Percentiles rank a stretch among this genome's conserved stretches.
Conservation (phyloP, 805 yeast genomes). For the Candida coquimbonensis region DNA sequence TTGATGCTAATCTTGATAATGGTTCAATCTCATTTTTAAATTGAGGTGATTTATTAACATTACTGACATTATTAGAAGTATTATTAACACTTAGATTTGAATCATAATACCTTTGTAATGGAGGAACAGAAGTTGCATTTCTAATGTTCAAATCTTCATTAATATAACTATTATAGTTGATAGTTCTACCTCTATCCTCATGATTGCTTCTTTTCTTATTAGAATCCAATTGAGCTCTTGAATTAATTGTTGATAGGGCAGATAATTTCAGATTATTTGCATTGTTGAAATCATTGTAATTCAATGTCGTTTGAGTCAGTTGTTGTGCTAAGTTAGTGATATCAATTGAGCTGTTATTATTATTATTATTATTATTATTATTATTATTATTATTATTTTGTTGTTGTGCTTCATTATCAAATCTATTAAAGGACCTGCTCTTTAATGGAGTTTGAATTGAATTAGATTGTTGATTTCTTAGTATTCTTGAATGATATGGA, state of each 20-base stretch:
- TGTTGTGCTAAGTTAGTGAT: constrained; percentile 25
- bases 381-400: not conserved
- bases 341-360: constrained; percentile 16
- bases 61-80: too few relatives aligned
- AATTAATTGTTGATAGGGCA: constrained; percentile 59
- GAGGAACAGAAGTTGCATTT: constrained; percentile 20
- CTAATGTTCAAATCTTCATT: constrained; percentile 5
- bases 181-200: constrained; percentile 14
- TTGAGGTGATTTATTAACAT: not conserved
- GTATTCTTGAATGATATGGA: constrained; percentile 22
- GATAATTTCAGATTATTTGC: constrained; percentile 51
- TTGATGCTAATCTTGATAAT: constrained; percentile 15
- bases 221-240: constrained; percentile 38
- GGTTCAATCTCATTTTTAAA: constrained; percentile 4
- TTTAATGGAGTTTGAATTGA: constrained; percentile 11
- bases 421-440: constrained; percentile 17
- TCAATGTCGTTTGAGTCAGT: constrained; percentile 15
- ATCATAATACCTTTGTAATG: constrained; percentile 22
- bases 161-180: not conserved
- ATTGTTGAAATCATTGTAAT: constrained; percentile 15
- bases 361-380: constrained; percentile 6
- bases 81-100: not conserved
- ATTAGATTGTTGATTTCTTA: constrained; percentile 5
- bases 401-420: constrained; percentile 7
- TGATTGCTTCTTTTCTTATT: constrained; percentile 21